Evolutionary conservation across 2,329 filamentous ascomycete species (phyloP).

Genomic region (Fusarium devonianum): DNA sequence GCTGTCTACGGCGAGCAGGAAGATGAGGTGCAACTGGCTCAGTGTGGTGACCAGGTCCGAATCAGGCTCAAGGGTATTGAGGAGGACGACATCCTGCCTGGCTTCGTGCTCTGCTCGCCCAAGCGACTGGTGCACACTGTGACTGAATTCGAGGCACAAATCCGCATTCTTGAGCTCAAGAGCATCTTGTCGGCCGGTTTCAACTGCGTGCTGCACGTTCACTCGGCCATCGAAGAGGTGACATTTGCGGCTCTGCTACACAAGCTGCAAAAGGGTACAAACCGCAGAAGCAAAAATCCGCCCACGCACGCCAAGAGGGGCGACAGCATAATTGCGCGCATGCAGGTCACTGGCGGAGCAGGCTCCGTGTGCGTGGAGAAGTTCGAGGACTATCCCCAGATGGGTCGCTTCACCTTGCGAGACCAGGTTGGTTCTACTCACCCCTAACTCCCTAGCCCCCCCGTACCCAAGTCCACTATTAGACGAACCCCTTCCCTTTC

Average conservation of each 20-base stretch:
- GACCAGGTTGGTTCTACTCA: conserved; percentile 70
- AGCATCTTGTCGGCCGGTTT: conserved; percentile 93
- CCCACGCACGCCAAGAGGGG: conserved; percentile 88
- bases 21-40: conserved; percentile 82
- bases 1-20: conserved; percentile 95
- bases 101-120: conserved; percentile 94
- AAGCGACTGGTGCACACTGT: conserved; percentile 95
- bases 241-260: conserved; percentile 89
- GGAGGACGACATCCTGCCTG: conserved; percentile 94
- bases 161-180: conserved; percentile 93
- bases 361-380: conserved; percentile 90
- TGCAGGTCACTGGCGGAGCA: conserved; percentile 85
- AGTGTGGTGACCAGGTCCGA: conserved; percentile 94
- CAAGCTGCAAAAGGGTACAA: conserved; percentile 94
- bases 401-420: conserved; percentile 88
- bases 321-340: conserved; percentile 86
- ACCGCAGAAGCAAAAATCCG: conserved; percentile 89
- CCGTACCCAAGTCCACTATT: conserved; percentile 6
- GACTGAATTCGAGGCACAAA: conserved; percentile 90
- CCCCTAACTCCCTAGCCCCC: conserved; percentile 12
- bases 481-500: conserved; percentile 18
- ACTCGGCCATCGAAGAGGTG: conserved; percentile 97
- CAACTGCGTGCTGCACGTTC: conserved; percentile 97
- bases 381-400: conserved; percentile 95
- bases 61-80: conserved; percentile 92